A percentile compares a stretch with the other conserved stretches of the same genome.
These are phyloP conservation scores for Metschnikowia matae DNA, from an alignment of 805 yeast genomes.

Conservation along the genomic window DNA sequence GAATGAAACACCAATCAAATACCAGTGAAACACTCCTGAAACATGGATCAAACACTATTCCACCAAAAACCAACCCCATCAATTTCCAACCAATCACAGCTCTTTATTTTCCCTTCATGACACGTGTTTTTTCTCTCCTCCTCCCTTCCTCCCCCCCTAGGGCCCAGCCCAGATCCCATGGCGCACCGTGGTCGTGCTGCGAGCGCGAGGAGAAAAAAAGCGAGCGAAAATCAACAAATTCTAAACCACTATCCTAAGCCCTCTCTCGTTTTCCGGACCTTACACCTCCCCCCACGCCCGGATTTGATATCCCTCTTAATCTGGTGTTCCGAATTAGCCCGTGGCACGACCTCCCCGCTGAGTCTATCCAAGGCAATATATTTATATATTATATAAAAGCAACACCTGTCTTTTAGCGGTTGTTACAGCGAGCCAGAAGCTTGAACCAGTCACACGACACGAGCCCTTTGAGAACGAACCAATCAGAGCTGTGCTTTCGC, in stretches of 20 bases:
- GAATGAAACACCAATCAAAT: not conserved
- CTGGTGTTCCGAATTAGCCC: conserved; percentile 1
- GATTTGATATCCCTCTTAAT: not conserved
- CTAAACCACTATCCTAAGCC: not conserved
- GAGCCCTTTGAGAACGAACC: not conserved
- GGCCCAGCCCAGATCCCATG: not conserved
- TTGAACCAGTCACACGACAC: not conserved
- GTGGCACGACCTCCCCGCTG: not conserved
- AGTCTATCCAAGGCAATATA: not conserved
- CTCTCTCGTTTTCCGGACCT: not conserved
- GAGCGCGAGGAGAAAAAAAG: conserved; percentile 3
- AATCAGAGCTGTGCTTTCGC: too few species aligned
- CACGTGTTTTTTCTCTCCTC: too few species aligned
- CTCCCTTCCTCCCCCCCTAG: too few species aligned
- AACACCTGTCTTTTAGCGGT: not conserved
- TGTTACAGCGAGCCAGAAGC: too few species aligned
- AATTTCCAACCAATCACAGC: too few species aligned
- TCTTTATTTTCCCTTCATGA: too few species aligned
- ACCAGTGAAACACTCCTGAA: not conserved
- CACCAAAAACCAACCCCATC: too few species aligned
- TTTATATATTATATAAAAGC: not conserved
- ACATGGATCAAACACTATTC: not conserved
- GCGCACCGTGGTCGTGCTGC: not conserved
- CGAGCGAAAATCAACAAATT: conserved; percentile 5
- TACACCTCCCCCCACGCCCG: not conserved